Base-by-base conservation (phyloP, 805 yeast species). In the Monosporozyma solicola region DNA sequence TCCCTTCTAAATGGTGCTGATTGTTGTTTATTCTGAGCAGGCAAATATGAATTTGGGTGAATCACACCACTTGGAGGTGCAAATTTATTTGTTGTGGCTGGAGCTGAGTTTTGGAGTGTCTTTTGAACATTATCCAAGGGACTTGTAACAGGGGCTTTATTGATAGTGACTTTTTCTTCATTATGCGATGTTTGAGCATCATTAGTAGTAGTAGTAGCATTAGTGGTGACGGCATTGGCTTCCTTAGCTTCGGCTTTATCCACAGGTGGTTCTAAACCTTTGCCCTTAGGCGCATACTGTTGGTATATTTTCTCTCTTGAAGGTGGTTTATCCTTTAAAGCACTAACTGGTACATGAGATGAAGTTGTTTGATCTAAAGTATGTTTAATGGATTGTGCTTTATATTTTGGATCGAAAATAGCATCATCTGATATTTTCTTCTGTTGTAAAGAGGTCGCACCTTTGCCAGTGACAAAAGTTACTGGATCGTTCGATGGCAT, bases 311-410 rank as follows among this genome's bases (percentile, higher is more conserved):
- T 45, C 13, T 57, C 62, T 51, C 66, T 59, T 3, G 64, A 48
- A 15, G 59, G 49, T 2, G 63, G 65, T 47, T 59, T 64, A 35
- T 63, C 66, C 47, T 61, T 62, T 27, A 63, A 49, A 1, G 54
- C 51, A 31, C 59, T 58, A 3, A 57, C 56, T 22, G 69, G 67
- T 8, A 85, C 72, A 2, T 86, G 90, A 3, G 80, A 78, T 0
- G 91, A 85, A 53, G 78, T 82, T 1, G 77, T 74, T 47, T 84
- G 92, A 64, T 86, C 90, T 13, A 84, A 72, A 0, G 85, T 82
- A 52, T 81, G 78, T 57, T 74, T 77, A 13, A 76, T 78, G 5
- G 80, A 80, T 45, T 78, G 80, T 51, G 77, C 79, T 62, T 81
- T 79, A 56, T 75, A 80, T 50, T 76, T 79, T 0, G 86, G 81